phyloP scores from a whole-genome alignment of 2,329 filamentous ascomycete genomes.

The Fusarium sp. region DNA sequence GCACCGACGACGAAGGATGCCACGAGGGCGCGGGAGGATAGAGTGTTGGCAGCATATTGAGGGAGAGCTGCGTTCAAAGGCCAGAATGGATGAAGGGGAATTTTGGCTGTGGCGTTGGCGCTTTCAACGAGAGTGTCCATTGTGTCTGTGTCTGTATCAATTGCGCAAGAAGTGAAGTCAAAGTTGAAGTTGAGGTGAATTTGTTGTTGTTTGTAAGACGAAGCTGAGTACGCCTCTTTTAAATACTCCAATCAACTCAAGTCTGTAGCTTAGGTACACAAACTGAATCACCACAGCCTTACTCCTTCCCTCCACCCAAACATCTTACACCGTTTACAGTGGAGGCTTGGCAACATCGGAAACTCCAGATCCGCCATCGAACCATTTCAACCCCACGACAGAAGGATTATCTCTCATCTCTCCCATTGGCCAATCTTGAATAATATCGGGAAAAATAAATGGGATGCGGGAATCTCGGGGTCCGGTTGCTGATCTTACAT shows the following conservation, averaged over 20 bases:
- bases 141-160: not conserved
- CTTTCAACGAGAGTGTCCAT: conserved; percentile 25
- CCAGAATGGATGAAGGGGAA: conserved; percentile 71
- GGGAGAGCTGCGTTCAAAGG: conserved; percentile 70
- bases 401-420: not conserved
- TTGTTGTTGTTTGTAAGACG: not conserved
- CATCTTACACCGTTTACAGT: not conserved
- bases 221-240: not conserved
- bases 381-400: conserved; percentile 8
- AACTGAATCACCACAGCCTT: not conserved
- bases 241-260: not conserved
- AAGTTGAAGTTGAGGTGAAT: not conserved
- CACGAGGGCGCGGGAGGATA: conserved; percentile 67
- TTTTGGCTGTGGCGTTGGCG: conserved; percentile 10
- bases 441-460: not conserved
- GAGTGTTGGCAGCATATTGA: conserved; percentile 73
- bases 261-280: not conserved
- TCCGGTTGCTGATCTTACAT: not conserved
- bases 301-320: not conserved
- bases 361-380: conserved; percentile 34
- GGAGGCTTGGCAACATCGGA: conserved; percentile 24
- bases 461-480: conserved; percentile 10
- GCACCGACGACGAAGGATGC: conserved; percentile 67
- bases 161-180: not conserved
- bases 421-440: conserved; percentile 4